Base-by-base conservation (phyloP, 345 rosid genomes). In the Eucalyptus pumila region DNA sequence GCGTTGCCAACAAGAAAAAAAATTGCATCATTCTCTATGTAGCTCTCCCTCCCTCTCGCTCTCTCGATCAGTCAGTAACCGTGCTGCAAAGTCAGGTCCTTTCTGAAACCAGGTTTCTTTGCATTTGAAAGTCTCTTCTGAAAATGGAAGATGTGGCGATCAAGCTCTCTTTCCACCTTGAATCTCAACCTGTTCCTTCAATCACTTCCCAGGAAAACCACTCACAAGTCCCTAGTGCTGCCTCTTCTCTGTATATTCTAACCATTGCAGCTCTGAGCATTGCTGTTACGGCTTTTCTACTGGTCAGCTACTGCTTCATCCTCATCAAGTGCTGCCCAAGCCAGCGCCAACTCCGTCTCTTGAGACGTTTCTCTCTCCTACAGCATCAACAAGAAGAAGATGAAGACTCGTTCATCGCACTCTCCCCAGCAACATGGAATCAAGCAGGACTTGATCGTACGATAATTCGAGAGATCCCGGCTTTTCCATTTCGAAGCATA, bases 391-490 rank as follows among this genome's bases (percentile, higher is more conserved):
- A 60, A 32, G 90, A 87, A 16, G 92, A 92, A 40, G 90, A 86
- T 17, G 94, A 92, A n/a, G 91, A 87, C 34, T 88, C 94, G 7
- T 94, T 95, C 89, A 91, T 95, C 32, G 95, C 95, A 42, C 89
- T 94, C 86, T 95, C 96, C n/a, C 97, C 96, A 2, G 34, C 91
- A 86, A 87, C 89, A 89, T 92, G 96, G 95, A 92, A 90, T 87
- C 93, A 91, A 1, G 95, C 47, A 23, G 85, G 97, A 69, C 95
- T 95, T 4, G 95, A 95, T 40, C 92, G 92, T 30, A 89, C 94
- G 5, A 87, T 90, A 88, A 94, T 95, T 24, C 93, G 91, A 2
- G 94, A 86, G 69, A 94, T 95, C 90, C 97, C 97, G 9, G 91
- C 91, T 16, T 88, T 93, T 85, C 94, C 89, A 32, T 95, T 91